phyloP scores from a whole-genome alignment of 179 eudicot species.

The Gypsophila paniculata region DNA sequence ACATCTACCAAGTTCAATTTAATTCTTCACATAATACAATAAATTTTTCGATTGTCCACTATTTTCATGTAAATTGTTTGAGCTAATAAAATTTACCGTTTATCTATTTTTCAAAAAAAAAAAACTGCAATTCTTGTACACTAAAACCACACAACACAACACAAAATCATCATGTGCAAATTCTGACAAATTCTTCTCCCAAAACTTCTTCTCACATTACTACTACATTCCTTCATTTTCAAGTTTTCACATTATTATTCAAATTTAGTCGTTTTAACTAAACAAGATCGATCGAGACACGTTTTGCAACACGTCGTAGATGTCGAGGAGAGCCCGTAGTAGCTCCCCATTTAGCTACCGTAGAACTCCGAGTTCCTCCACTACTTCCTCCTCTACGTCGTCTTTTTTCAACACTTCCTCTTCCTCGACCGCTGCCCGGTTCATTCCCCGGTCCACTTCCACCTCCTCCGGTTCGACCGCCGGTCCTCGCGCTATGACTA shows the following conservation, averaged over 20 bases:
- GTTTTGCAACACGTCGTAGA: no score
- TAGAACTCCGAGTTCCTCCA: slow-evolving; percentile 50
- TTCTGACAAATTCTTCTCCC: slow-evolving; percentile 28
- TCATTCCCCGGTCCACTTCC: slow-evolving; percentile 31
- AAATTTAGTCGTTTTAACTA: no score
- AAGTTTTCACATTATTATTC: slow-evolving; percentile 9
- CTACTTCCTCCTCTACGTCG: slow-evolving; percentile 62
- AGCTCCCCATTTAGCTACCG: slow-evolving; percentile 67
- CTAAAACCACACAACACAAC: slow-evolving; percentile 23
- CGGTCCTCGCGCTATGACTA: slow-evolving; percentile 59
- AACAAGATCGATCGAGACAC: no score
- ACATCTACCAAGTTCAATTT: no score
- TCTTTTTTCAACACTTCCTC: slow-evolving; percentile 46
- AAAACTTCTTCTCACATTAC: not conserved
- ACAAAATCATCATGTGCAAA: slow-evolving; percentile 26
- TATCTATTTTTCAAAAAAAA: slow-evolving; percentile 5
- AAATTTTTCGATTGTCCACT: no score
- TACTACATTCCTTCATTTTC: not conserved
- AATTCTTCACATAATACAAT: no score
- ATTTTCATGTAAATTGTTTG: no score
- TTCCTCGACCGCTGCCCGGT: slow-evolving; percentile 32
- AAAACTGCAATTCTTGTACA: not conserved
- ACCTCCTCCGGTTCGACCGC: slow-evolving; percentile 23
- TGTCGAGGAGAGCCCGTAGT: slow-evolving; percentile 71
- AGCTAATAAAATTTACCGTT: no score